Evolutionary conservation across 345 rosid species (phyloP).

Genomic region (Trapa bicornis): DNA sequence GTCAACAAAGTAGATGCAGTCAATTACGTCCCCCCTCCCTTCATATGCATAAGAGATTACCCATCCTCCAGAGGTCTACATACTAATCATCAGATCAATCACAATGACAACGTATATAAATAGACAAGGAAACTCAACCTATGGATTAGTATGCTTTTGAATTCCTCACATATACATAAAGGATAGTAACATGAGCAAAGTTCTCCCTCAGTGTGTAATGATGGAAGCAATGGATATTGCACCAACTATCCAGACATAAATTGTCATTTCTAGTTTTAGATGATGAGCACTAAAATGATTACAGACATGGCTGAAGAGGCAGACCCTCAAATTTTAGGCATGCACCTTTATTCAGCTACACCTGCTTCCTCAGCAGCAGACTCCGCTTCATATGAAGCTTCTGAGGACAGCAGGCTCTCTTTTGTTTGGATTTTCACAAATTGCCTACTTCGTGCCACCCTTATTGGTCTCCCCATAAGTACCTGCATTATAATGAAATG

Average conservation of each 20-base stretch:
- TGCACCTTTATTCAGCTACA: constrained; percentile 15
- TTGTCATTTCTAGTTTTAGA: neutral
- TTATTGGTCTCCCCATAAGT: constrained; percentile 57
- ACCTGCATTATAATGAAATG: constrained; percentile 20
- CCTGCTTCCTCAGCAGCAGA: constrained; percentile 19
- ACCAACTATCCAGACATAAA: neutral
- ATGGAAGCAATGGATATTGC: neutral
- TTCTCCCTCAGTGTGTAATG: neutral
- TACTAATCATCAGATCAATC: too few species aligned
- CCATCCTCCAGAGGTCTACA: too few species aligned
- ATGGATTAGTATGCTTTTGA: neutral
- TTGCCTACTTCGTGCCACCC: constrained; percentile 62
- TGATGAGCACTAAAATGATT: neutral
- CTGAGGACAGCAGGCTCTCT: constrained; percentile 30
- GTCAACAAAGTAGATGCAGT: too few species aligned
- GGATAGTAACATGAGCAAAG: neutral
- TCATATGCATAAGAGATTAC: too few species aligned
- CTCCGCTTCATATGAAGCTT: constrained; percentile 24
- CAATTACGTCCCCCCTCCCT: too few species aligned
- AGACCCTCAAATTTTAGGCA: constrained; percentile 4
- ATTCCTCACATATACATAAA: neutral
- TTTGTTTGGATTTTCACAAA: constrained; percentile 42
- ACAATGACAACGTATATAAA: too few species aligned
- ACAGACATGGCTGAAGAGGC: neutral
- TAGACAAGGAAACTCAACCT: too few species aligned